Percentiles rank a stretch among this genome's conserved stretches.
Conservation (phyloP, 768 basidiomycete species). For the Rhodotorula babjevae region DNA sequence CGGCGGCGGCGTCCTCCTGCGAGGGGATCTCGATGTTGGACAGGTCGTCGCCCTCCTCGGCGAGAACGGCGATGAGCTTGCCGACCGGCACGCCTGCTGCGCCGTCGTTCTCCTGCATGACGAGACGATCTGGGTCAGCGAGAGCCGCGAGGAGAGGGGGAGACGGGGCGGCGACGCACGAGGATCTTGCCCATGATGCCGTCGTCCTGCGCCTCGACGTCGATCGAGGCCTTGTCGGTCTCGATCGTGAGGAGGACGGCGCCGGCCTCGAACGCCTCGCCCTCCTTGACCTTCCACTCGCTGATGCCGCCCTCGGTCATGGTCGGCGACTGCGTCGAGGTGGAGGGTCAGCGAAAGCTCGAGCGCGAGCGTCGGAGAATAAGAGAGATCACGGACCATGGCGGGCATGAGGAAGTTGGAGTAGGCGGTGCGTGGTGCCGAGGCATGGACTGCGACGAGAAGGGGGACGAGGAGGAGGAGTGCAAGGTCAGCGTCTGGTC, state of each 20-base stretch:
- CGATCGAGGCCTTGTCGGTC: conserved; percentile 91
- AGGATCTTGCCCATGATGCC: conserved; percentile 95
- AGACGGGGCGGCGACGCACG: conserved; percentile 60
- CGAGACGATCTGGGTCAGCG: conserved; percentile 11
- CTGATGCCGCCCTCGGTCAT: conserved; percentile 99
- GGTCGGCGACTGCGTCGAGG: conserved; percentile 85
- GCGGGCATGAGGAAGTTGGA: conserved; percentile 85
- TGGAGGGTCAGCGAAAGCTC: conserved; percentile 63
- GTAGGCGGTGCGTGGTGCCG: conserved; percentile 51
- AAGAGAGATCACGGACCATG: conserved; percentile 53
- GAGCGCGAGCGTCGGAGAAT: no score
- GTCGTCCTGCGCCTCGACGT: conserved; percentile 98
- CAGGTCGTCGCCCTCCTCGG: conserved; percentile 93
- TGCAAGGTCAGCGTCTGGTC: no score
- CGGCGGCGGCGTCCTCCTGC: conserved; percentile 21
- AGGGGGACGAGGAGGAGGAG: background rate
- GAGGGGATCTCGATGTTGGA: conserved; percentile 63
- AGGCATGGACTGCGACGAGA: conserved; percentile 13
- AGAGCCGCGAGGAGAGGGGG: conserved; percentile 56
- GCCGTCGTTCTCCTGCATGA: conserved; percentile 63
- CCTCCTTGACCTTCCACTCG: conserved; percentile 96
- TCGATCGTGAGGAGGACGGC: conserved; percentile 89
- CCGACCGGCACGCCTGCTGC: conserved; percentile 81
- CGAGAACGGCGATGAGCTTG: conserved; percentile 80
- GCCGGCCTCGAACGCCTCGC: conserved; percentile 77